phyloP scores from a whole-genome alignment of 305 asterid genomes.

The Plantago coronopus region DNA sequence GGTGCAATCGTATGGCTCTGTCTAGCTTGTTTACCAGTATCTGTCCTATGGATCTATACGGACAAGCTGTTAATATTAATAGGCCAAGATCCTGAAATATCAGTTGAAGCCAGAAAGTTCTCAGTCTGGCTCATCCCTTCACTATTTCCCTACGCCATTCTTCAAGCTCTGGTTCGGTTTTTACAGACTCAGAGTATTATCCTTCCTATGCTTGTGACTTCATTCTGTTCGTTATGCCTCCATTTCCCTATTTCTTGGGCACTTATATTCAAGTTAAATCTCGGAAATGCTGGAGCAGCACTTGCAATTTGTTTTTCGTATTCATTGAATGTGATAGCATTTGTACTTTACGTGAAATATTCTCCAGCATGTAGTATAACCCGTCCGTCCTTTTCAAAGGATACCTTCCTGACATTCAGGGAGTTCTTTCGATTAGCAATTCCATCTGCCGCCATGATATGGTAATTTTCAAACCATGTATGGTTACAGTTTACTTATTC shows the following conservation, averaged over 20 bases:
- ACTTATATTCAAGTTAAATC: conserved; percentile 36
- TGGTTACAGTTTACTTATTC: not conserved
- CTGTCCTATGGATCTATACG: conserved; percentile 25
- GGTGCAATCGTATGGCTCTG: conserved; percentile 28
- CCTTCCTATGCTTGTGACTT: conserved; percentile 44
- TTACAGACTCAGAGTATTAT: conserved; percentile 54
- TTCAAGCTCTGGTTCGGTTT: conserved; percentile 36
- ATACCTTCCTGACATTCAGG: conserved; percentile 18
- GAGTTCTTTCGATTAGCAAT: conserved; percentile 20
- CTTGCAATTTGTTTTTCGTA: conserved; percentile 38
- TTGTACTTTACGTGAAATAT: conserved; percentile 25
- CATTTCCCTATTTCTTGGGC: conserved; percentile 54
- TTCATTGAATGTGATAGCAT: conserved; percentile 24
- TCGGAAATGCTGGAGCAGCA: conserved; percentile 55
- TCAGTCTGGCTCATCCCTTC: conserved; percentile 35
- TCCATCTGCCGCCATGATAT: conserved; percentile 31
- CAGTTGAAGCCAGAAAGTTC: conserved; percentile 31
- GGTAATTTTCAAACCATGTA: conserved; percentile 13
- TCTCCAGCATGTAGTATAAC: conserved; percentile 23
- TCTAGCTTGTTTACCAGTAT: conserved; percentile 29
- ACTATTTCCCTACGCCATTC: conserved; percentile 33
- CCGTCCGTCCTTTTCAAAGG: conserved; percentile 18
- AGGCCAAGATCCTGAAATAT: conserved; percentile 37
- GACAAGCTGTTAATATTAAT: conserved; percentile 22
- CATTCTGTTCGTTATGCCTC: conserved; percentile 35